Evolutionary conservation across 1,139 yeast species (phyloP), one percentile per base, ranked within the genome.

Genomic region (Scheffersomyces segobiensis): DNA sequence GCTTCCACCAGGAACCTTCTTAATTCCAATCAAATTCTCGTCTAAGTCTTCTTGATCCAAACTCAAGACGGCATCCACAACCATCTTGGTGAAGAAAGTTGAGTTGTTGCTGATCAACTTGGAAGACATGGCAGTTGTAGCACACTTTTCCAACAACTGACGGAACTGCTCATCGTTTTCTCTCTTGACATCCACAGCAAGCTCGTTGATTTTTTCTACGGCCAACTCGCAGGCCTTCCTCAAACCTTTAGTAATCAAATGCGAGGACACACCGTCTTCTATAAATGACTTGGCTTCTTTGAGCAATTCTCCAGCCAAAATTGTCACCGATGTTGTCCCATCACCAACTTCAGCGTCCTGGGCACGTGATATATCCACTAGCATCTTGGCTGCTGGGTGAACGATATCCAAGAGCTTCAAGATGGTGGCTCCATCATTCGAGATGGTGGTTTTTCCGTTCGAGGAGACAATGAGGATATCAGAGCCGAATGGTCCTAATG

Each of bases 341-440:
- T 95, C 99, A 62, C 99, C 99, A 59, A 95, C 98, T 76, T 95
- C 99, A 22, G 98, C 97, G 75, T 95, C 99, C 77, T 95, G 99
- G 1, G 98, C 88, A 70, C 97, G 85, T 17, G 98, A 91, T 60
- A 95, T 91, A 73, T 95, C 99, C 56, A 95, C 99, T 65, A 95
- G 79, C 73, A 95, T 89, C 72, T 91, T 90, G 14, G 99, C 99
- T 18, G 99, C 99, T 6, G 99, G 99, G 71, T 95, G 99, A 32
- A 96, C 98, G 59, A 96, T 96, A 71, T 96, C 99, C 66, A 95
- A 80, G 62, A 93, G 82, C 73, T 90, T 92, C 73, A 95, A 81
- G 66, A 95, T 95, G 2, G 99, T 96, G 55, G 99, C 99, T 60
- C 99, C 99, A 72, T 95, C 99, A 75, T 95, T 95, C 50, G 99